Evolutionary conservation across 495 filamentous ascomycete genomes (phyloP).

Genomic region (Annulohypoxylon stygium): DNA sequence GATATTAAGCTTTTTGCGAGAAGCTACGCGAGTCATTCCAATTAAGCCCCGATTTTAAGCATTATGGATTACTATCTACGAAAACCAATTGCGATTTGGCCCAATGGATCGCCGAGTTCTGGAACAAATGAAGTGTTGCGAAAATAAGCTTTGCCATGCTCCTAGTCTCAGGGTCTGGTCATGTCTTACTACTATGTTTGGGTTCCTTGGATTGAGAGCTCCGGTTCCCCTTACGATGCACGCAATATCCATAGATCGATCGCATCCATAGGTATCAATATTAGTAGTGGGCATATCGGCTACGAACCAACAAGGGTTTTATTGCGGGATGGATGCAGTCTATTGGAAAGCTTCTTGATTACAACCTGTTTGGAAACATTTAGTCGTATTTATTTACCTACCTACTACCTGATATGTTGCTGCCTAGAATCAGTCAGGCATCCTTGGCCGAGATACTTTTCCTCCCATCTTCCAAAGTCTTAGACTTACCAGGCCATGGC

Average conservation of each 20-base stretch:
- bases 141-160: neutral
- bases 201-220: neutral
- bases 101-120: neutral
- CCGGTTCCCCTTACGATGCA: neutral
- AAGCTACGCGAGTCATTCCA: neutral
- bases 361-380: too few species aligned
- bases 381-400: too few species aligned
- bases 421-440: too few species aligned
- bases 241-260: neutral
- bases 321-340: too few species aligned
- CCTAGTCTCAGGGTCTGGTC: neutral
- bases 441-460: too few species aligned
- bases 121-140: neutral
- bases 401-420: too few species aligned
- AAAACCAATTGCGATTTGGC: neutral
- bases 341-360: too few species aligned
- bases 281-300: too few species aligned
- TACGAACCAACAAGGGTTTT: too few species aligned
- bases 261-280: too few species aligned
- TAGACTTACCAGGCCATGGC: too few species aligned
- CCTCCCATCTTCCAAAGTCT: too few species aligned
- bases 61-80: neutral
- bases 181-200: neutral
- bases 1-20: conserved; percentile 3
- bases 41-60: neutral